Base-by-base conservation (phyloP, 169 alveolate species). In the Cardiosporidium cionae region DNA sequence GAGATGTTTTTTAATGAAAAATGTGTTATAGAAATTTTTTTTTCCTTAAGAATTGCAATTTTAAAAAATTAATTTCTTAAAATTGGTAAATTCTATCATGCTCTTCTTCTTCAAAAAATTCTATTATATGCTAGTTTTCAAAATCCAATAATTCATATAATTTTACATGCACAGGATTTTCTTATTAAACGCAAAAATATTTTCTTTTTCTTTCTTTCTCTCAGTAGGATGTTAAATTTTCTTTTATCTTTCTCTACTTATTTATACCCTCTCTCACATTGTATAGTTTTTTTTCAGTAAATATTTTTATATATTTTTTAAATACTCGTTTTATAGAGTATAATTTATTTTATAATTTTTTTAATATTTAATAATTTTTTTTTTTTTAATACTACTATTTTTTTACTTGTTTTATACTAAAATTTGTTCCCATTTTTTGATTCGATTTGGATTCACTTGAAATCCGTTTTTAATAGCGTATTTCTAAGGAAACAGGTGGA, bases 401-500 rank as follows among this genome's bases (percentile, higher is more conserved):
- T 44, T 44, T n/a, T 9, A 16, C n/a, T 16, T 9, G 58, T n/a
- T 44, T 16, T 16, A 44, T 44, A n/a, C n/a, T 9, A 16, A 44
- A n/a, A n/a, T 44, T 44, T 16, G 58, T 9, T n/a, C 16, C 16
- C 58, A 16, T 16, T 44, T 44, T 44, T 9, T 9, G n/a, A 44
- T 9, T 9, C n/a, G 16, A 44, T 16, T 9, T 9, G 58, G 58
- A n/a, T 44, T 9, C n/a, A n/a, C n/a, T 16, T 9, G 9, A 16
- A 16, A 44, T 44, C n/a, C 16, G 58, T n/a, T 9, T n/a, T 9
- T 29, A 7, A 3, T 65, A 67, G 73, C 25, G 65, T 1, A 33
- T 67, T n/a, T 32, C 73, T 0, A 67, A 34, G 23, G 65, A 54
- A 32, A 72, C 78, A 0, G 78, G 65, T 0, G 78, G 78, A 0